Evolutionary conservation across 306 rosid species (phyloP).

Genomic region (Psophocarpus tetragonolobus): DNA sequence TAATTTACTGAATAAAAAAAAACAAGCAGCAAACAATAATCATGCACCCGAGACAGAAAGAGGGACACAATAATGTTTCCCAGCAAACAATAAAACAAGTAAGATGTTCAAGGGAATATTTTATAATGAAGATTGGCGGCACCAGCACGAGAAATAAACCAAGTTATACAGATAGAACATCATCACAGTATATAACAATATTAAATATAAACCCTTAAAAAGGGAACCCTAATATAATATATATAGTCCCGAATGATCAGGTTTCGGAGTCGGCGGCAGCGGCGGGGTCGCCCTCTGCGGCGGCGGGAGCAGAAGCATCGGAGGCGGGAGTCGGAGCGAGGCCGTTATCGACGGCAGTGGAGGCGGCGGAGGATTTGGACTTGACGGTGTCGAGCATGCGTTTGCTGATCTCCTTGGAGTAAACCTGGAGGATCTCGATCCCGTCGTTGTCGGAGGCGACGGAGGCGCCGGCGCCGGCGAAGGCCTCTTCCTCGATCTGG

Average conservation of each 20-base stretch:
- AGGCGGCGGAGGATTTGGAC: slow-evolving; percentile 42
- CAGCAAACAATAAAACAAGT: neutral
- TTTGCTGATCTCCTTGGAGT: slow-evolving; percentile 95
- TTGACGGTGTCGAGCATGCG: slow-evolving; percentile 90
- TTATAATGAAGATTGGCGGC: slow-evolving; percentile 15
- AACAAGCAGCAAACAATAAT: neutral
- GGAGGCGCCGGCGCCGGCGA: slow-evolving; percentile 57
- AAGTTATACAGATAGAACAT: slow-evolving; percentile 38
- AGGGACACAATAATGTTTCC: neutral
- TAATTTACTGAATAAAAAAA: neutral
- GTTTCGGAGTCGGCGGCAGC: slow-evolving; percentile 40
- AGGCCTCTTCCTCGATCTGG: slow-evolving; percentile 78
- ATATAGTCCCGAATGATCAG: slow-evolving; percentile 37
- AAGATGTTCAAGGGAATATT: slow-evolving; percentile 21
- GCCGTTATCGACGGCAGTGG: slow-evolving; percentile 45
- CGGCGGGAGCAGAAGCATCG: slow-evolving; percentile 20
- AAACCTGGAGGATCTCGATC: slow-evolving; percentile 86
- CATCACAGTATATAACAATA: slow-evolving; percentile 29
- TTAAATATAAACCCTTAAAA: slow-evolving; percentile 14
- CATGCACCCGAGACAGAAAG: neutral
- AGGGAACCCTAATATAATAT: slow-evolving; percentile 36
- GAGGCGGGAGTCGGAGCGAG: slow-evolving; percentile 34
- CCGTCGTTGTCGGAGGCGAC: slow-evolving; percentile 69
- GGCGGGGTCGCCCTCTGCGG: slow-evolving; percentile 43
- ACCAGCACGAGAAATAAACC: slow-evolving; percentile 18